Percentiles rank a stretch among this genome's conserved stretches.
Conservation (phyloP, 73 alveolate genomes). For the Tetrahymena borealis region DNA sequence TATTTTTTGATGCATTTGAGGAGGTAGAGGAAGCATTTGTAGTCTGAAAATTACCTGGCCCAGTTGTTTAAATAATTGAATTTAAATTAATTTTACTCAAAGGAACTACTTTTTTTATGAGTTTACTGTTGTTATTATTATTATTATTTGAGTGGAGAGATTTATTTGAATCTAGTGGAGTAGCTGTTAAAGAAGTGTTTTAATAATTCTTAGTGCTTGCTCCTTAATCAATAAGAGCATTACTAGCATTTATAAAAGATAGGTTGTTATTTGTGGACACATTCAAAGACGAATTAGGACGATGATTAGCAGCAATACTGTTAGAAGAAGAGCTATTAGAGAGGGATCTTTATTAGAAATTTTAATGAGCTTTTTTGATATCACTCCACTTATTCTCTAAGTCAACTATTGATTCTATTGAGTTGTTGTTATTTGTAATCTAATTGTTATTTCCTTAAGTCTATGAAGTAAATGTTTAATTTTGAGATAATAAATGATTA, state of each 20-base stretch:
- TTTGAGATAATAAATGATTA: neutral
- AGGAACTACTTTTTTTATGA: neutral
- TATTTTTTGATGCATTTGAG: neutral
- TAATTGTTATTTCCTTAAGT: neutral
- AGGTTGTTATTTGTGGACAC: neutral
- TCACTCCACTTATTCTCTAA: neutral
- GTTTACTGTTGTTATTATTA: neutral
- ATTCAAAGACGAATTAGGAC: neutral
- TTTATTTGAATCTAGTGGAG: neutral
- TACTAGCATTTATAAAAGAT: neutral
- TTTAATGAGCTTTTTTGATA: neutral
- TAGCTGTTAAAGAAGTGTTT: neutral
- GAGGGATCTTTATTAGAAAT: neutral
- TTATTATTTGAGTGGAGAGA: neutral
- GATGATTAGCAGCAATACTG: neutral
- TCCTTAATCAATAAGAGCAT: neutral
- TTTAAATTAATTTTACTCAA: neutral
- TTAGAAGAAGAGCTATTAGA: neutral
- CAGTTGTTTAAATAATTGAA: neutral
- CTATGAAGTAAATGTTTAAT: neutral
- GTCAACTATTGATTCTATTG: neutral
- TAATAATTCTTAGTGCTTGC: neutral
- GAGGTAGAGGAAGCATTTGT: neutral
- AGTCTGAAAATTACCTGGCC: neutral
- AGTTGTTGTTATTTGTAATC: neutral